Base-by-base conservation (phyloP, 345 rosid species). In the Xanthoceras sorbifolium region DNA sequence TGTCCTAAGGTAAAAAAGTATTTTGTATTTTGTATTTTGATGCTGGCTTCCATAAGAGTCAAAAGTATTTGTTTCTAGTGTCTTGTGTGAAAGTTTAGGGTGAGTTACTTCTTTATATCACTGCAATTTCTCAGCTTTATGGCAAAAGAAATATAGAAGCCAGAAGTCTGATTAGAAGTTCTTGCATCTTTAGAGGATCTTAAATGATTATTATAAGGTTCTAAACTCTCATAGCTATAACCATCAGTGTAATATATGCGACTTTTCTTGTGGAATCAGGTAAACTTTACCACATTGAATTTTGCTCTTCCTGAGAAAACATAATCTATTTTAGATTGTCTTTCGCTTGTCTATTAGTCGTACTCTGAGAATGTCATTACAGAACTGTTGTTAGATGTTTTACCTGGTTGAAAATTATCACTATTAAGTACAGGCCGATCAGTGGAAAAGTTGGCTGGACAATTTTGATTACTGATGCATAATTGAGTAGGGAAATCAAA, bases 241-340 rank as follows among this genome's bases (percentile, higher is more conserved):
- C 9, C 25, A 25, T 72, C 25, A 14, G 34, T 55, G 72, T 22
- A 59, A 11, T 60, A 18, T 42, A 50, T 15, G 0, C 64, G 42
- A 12, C 38, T 40, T 79, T 38, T 79, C 72, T 52, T 59, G 32
- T 69, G 65, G 22, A 38, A 7, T 18, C 32, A 69, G 15, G 29
- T 61, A 26, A 52, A 52, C 9, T 38, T 32, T 77, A 9, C 2
- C 3, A 31, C n/a, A 22, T 42, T n/a, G 36, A 70, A 52, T 23
- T 2, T 38, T 20, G 73, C n/a, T 50, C 38, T 15, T 48, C 61
- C 62, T 29, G 32, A 9, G 32, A 20, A 31, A 17, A 14, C 8
- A 22, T 20, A 22, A 17, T 12, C 59, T 28, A 18, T 9, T 3
- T 48, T 50, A 18, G 26, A 28, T 9, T 12, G 29, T 29, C 18